These are phyloP conservation scores for Magnusiomyces suaveolens DNA, from an alignment of 1,139 yeast species.

Conservation along the genomic window DNA sequence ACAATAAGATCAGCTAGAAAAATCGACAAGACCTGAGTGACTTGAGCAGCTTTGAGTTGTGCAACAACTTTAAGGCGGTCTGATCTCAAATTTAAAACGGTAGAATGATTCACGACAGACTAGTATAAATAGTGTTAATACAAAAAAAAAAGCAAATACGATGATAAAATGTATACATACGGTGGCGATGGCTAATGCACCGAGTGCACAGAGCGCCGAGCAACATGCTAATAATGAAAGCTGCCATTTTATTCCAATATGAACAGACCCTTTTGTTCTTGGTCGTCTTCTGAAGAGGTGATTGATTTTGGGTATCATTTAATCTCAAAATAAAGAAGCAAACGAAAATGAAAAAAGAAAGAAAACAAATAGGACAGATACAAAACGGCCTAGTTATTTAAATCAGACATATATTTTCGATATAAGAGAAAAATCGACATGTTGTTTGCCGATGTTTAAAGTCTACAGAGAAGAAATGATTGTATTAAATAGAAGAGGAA, in stretches of 20 bases:
- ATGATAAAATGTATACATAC: constrained; percentile 28
- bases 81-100: constrained; percentile 52
- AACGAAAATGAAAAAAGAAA: not conserved
- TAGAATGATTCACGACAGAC: constrained; percentile 52
- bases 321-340: not conserved
- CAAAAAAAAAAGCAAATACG: constrained; percentile 6
- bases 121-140: not conserved
- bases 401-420: not conserved
- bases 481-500: no score
- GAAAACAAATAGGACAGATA: not conserved
- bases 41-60: constrained; percentile 70
- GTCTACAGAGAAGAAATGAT: no score
- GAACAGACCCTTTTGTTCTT: constrained; percentile 13
- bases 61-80: constrained; percentile 71
- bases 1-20: constrained; percentile 49
- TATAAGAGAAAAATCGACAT: no score
- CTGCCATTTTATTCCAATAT: constrained; percentile 41
- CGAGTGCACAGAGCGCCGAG: constrained; percentile 61
- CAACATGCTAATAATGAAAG: constrained; percentile 62
- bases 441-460: not conserved
- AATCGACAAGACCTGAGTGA: constrained; percentile 54
- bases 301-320: constrained; percentile 28
- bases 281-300: not conserved
- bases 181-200: constrained; percentile 62
- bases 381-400: not conserved